Percentiles rank a stretch among this genome's conserved stretches.
Evolutionary conservation across 2,329 filamentous ascomycete genomes (phyloP).

Genomic region (Emergomyces africanus): DNA sequence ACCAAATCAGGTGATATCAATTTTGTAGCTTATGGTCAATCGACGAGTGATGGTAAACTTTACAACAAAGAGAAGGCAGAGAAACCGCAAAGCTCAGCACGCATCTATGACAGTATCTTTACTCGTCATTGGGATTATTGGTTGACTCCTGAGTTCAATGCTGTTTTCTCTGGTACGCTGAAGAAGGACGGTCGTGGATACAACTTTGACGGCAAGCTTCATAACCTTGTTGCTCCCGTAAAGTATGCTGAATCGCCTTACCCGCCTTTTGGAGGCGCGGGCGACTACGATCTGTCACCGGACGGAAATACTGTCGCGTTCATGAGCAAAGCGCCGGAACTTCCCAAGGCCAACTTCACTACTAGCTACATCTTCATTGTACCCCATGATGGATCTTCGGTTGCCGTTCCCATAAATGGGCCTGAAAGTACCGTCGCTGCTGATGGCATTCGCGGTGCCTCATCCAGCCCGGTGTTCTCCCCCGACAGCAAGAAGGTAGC

Average conservation of each 20-base stretch:
- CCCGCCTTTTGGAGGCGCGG: conserved; percentile 59
- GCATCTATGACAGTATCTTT: conserved; percentile 61
- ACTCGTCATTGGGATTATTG: conserved; percentile 79
- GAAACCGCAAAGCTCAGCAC: conserved; percentile 50
- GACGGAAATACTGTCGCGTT: conserved; percentile 30
- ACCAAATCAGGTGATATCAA: conserved; percentile 35
- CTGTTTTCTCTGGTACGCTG: conserved; percentile 60
- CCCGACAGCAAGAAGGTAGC: conserved; percentile 56
- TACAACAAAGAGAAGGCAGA: conserved; percentile 51
- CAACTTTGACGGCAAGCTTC: conserved; percentile 43
- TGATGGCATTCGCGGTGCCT: conserved; percentile 44
- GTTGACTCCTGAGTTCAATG: conserved; percentile 53
- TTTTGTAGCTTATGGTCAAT: conserved; percentile 44
- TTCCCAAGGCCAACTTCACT: conserved; percentile 47
- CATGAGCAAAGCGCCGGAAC: conserved; percentile 31
- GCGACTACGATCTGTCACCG: conserved; percentile 58
- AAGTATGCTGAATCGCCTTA: conserved; percentile 34
- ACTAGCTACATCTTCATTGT: conserved; percentile 72
- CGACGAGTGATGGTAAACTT: conserved; percentile 55
- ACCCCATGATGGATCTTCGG: conserved; percentile 48
- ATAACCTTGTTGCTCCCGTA: conserved; percentile 27
- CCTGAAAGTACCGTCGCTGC: conserved; percentile 24
- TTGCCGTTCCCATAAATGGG: conserved; percentile 34
- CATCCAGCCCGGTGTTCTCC: conserved; percentile 59
- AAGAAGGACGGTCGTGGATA: conserved; percentile 22